Conservation (phyloP, 202 grass and related monocot genomes). For the Brachypodium distachyon region DNA sequence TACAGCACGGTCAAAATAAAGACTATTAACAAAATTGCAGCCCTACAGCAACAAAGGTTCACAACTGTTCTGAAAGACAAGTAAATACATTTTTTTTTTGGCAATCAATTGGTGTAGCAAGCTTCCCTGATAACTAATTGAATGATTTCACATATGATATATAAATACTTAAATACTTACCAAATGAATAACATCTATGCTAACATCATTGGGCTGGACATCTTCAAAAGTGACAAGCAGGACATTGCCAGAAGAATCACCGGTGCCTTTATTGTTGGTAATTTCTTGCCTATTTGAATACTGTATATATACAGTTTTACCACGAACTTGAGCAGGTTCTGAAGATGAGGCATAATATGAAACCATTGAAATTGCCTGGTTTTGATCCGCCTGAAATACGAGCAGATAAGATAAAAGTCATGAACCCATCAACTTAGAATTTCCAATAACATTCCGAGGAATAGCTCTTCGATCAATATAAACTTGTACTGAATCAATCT, state of each 20-base stretch:
- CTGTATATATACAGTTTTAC: conserved; percentile 95
- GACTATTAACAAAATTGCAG: background rate
- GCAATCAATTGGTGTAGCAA: background rate
- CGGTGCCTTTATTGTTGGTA: conserved; percentile 75
- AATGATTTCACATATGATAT: background rate
- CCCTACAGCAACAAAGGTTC: background rate
- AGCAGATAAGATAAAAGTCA: conserved; percentile 7
- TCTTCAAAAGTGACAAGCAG: conserved; percentile 91
- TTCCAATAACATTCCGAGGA: background rate
- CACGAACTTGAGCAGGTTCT: conserved; percentile 86
- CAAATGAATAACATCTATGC: conserved; percentile 96
- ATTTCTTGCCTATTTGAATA: conserved; percentile 98
- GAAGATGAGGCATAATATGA: conserved; percentile 82
- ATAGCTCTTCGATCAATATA: background rate
- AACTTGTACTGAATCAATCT: background rate
- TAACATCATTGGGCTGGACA: conserved; percentile 74
- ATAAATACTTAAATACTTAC: conserved; percentile 38
- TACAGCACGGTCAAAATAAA: background rate
- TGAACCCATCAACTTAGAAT: background rate
- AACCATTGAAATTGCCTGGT: conserved; percentile 96
- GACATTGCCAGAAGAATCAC: conserved; percentile 75
- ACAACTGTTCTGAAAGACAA: background rate
- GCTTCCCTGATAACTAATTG: background rate
- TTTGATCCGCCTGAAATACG: conserved; percentile 63
- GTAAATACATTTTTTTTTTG: background rate